phyloP scores from a whole-genome alignment of 2,329 filamentous ascomycete genomes.

The Rhynchosporium agropyri region DNA sequence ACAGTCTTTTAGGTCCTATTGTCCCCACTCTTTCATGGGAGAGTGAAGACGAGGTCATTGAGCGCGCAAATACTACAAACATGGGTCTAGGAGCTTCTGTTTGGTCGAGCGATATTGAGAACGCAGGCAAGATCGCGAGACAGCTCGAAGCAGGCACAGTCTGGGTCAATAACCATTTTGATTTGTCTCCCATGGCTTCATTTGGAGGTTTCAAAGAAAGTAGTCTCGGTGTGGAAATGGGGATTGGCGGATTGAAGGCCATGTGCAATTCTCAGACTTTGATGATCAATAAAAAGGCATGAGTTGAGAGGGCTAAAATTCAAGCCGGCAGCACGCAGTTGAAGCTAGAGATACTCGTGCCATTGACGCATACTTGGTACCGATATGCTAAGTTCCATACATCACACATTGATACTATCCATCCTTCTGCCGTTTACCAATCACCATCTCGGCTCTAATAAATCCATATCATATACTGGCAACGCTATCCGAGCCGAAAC shows the following conservation, averaged over 20 bases:
- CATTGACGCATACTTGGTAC: too few species aligned
- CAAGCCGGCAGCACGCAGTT: too few species aligned
- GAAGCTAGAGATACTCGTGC: too few species aligned
- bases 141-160: conserved; percentile 60
- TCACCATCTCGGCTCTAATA: too few species aligned
- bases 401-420: too few species aligned
- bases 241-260: conserved; percentile 35
- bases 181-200: conserved; percentile 48
- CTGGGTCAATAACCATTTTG: conserved; percentile 60
- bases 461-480: too few species aligned
- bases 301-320: background rate
- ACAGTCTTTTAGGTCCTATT: conserved; percentile 52
- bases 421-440: too few species aligned
- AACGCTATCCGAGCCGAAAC: too few species aligned
- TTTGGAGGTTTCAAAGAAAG: conserved; percentile 44
- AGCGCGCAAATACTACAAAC: conserved; percentile 55
- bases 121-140: conserved; percentile 55
- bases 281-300: conserved; percentile 8
- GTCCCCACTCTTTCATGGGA: conserved; percentile 64
- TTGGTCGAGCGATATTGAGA: conserved; percentile 55
- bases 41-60: conserved; percentile 61
- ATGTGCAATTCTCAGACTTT: conserved; percentile 12
- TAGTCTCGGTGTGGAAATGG: conserved; percentile 42
- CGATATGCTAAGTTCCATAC: too few species aligned
- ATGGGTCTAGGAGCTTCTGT: conserved; percentile 60